phyloP scores from a whole-genome alignment of 345 rosid genomes.

The Camelina sativa region DNA sequence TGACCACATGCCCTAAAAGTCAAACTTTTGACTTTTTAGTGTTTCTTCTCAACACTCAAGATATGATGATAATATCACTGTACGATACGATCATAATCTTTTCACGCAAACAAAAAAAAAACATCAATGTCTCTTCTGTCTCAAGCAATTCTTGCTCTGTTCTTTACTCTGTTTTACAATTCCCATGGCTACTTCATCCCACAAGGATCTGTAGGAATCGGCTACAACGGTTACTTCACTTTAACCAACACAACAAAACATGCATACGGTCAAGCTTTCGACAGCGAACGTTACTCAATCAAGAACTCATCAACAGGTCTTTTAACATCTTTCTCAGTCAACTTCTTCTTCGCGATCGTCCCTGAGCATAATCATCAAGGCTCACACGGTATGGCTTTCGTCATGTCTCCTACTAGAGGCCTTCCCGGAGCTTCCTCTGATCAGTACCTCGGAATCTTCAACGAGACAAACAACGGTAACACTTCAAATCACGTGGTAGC shows the following conservation, averaged over 20 bases:
- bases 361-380: conserved; percentile 39
- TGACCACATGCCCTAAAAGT: conserved; percentile 19
- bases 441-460: conserved; percentile 58
- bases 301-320: conserved; percentile 48
- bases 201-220: conserved; percentile 35
- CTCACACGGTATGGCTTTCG: conserved; percentile 64
- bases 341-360: conserved; percentile 64
- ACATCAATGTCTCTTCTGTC: conserved; percentile 24
- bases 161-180: conserved; percentile 23
- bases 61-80: neutral
- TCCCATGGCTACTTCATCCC: conserved; percentile 29
- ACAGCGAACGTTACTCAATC: conserved; percentile 42
- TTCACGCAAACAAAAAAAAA: conserved; percentile 8
- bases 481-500: conserved; percentile 54
- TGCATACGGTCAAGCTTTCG: conserved; percentile 56
- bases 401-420: conserved; percentile 54
- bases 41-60: conserved; percentile 18
- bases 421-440: conserved; percentile 47
- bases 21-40: conserved; percentile 20
- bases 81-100: neutral
- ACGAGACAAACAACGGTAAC: conserved; percentile 45
- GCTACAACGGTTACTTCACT: conserved; percentile 47
- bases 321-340: conserved; percentile 55
- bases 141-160: conserved; percentile 33
- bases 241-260: conserved; percentile 51